Evolutionary conservation across 164 flowering plant genomes (phyloP), one percentile per base, ranked within the genome.

Genomic region (Paratinospora sagittata): DNA sequence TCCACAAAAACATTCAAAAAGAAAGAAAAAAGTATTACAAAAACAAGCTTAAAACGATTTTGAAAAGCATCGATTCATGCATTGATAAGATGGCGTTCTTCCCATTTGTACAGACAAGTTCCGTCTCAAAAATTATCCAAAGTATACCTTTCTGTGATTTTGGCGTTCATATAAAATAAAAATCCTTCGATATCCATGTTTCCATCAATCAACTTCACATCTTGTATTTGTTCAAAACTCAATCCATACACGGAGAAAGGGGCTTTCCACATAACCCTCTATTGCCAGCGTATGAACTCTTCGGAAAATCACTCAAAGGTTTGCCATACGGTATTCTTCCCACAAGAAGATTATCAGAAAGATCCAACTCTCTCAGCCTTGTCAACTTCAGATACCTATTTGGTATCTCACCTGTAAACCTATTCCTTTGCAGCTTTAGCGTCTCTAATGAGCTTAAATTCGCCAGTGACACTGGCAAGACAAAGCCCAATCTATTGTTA

Each of bases 241-340:
- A 30, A 30, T 1, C 34, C 34, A 4, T 30, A 30, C 90, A 89
- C 14, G 89, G 88, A 57, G 71, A 24, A 62, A 87, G 88, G 52
- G 93, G 90, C 73, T 71, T 76, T 45, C 90, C 90, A 69, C 93
- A 85, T 71, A 89, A 67, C 27, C 85, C 87, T 73, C 17, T 84
- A 80, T 87, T 87, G 37, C 93, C 87, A 60, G 77, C 49, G 45
- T 62, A 89, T 49, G 85, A 79, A 67, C 85, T 82, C 71, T 14
- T 24, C 0, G 89, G 89, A 69, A 86, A 86, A 43, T 79, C 74
- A 67, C 74, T 83, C 14, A 85, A 55, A 16, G 93, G 93, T 55
- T 80, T 75, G 4, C 90, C 90, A 24, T 3, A 55, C 6, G 90
- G 93, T 68, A 87, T 89, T 84, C 78, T 66, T 65, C 93, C 93